Conservation (phyloP, 78 protist species). For the Reticulomyxa filosa region DNA sequence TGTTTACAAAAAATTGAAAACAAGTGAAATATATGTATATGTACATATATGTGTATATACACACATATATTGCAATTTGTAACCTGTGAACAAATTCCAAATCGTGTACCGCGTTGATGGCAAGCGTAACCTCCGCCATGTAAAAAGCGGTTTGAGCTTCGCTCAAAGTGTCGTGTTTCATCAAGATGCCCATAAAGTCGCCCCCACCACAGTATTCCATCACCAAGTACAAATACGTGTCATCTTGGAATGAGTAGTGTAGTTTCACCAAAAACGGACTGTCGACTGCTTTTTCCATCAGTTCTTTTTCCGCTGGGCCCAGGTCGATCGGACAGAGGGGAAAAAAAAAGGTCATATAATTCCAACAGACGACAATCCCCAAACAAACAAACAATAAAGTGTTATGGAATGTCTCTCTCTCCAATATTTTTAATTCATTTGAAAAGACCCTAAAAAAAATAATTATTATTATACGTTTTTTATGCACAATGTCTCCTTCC, state of each 20-base stretch:
- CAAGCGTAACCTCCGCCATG: neutral
- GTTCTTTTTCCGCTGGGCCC: slow-evolving; percentile 39
- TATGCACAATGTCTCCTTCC: too few relatives aligned
- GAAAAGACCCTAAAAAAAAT: too few relatives aligned
- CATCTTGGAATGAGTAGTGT: slow-evolving; percentile 18
- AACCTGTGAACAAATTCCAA: neutral
- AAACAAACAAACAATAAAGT: too few relatives aligned
- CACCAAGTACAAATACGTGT: neutral
- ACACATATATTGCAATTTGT: neutral
- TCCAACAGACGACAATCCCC: too few relatives aligned
- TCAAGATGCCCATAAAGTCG: neutral
- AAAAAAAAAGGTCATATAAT: too few relatives aligned
- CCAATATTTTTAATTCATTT: too few relatives aligned
- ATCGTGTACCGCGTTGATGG: neutral
- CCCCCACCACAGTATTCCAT: slow-evolving; percentile 1
- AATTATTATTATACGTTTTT: too few relatives aligned
- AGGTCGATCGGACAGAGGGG: too few relatives aligned
- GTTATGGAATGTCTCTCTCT: too few relatives aligned
- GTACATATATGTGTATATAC: neutral
- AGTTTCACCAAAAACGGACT: slow-evolving; percentile 17
- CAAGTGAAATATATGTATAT: too few relatives aligned
- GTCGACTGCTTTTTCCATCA: slow-evolving; percentile 18
- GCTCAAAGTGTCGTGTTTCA: slow-evolving; percentile 1
- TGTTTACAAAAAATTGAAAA: too few relatives aligned
- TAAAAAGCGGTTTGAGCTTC: neutral